These are phyloP conservation scores for Pichia sporocuriosa DNA, from an alignment of 805 yeast genomes.

Conservation along the genomic window DNA sequence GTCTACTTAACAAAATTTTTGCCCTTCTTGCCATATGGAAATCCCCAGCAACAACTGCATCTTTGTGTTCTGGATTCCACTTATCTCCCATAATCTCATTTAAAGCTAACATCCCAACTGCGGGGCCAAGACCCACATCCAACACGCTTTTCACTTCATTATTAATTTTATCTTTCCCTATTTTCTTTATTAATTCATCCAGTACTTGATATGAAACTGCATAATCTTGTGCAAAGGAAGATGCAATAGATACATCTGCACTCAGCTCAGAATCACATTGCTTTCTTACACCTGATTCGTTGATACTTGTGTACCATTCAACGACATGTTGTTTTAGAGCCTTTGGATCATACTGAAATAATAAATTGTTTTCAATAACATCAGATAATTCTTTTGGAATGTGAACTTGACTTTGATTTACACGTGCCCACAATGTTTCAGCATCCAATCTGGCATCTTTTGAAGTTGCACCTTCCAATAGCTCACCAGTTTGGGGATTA, in stretches of 20 bases:
- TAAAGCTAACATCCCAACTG: slow-evolving; percentile 81
- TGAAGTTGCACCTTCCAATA: slow-evolving; percentile 34
- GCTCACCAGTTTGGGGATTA: slow-evolving; percentile 26
- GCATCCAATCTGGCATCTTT: slow-evolving; percentile 53
- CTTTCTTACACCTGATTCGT: slow-evolving; percentile 47
- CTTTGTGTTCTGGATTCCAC: slow-evolving; percentile 56
- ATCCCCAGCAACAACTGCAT: slow-evolving; percentile 65
- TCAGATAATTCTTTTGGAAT: slow-evolving; percentile 53
- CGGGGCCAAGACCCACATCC: slow-evolving; percentile 87
- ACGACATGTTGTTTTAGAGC: slow-evolving; percentile 52
- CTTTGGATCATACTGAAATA: slow-evolving; percentile 55
- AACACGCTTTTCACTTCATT: slow-evolving; percentile 55
- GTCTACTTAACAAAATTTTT: slow-evolving; percentile 66
- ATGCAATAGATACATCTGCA: slow-evolving; percentile 76
- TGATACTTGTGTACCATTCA: slow-evolving; percentile 32
- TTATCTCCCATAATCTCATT: slow-evolving; percentile 72
- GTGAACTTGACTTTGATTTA: slow-evolving; percentile 42
- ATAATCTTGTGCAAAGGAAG: slow-evolving; percentile 75
- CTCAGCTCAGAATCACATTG: slow-evolving; percentile 36
- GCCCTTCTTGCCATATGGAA: slow-evolving; percentile 76
- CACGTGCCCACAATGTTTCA: slow-evolving; percentile 50
- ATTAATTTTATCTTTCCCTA: slow-evolving; percentile 43
- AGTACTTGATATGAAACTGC: slow-evolving; percentile 62
- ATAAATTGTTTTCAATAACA: slow-evolving; percentile 57
- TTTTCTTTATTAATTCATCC: slow-evolving; percentile 53